Percentiles rank a stretch among this genome's conserved stretches.
Conservation (phyloP, 75 land plant genomes). For the Adiantum capillusveneris region DNA sequence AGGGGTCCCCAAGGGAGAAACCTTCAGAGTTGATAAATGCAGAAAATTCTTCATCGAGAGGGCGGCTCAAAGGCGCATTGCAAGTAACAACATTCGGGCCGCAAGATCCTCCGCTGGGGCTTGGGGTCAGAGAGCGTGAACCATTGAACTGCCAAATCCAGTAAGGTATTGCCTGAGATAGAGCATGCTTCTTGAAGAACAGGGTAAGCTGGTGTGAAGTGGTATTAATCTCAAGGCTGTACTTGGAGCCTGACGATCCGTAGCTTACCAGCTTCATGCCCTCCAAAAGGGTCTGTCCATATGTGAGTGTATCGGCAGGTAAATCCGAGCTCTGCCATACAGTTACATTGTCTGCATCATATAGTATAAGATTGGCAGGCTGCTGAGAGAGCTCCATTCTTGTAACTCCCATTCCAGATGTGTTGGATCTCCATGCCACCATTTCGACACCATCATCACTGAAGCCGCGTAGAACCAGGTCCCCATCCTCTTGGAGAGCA, state of each 20-base stretch:
- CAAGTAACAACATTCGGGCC: no score
- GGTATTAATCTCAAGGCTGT: no score
- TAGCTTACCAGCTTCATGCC: conserved; percentile 5
- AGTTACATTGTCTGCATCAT: neutral
- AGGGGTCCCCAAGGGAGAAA: no score
- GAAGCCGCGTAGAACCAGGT: conserved; percentile 8
- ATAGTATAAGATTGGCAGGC: neutral
- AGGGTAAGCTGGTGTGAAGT: no score
- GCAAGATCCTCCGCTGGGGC: no score
- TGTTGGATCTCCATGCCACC: conserved; percentile 18
- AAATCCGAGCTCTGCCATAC: conserved; percentile 8
- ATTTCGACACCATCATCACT: neutral
- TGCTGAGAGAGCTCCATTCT: neutral
- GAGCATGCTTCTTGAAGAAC: no score
- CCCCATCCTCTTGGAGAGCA: conserved; percentile 9
- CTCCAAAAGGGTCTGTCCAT: neutral
- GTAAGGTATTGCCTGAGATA: no score
- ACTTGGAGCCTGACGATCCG: neutral
- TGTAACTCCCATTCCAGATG: neutral
- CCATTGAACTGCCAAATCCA: no score
- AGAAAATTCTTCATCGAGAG: no score
- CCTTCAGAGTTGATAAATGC: no score
- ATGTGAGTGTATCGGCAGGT: neutral
- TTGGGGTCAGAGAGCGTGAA: no score
- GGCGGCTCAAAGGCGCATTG: no score